phyloP scores from a whole-genome alignment of 2,329 filamentous ascomycete species.

The Mariannaea sp. region DNA sequence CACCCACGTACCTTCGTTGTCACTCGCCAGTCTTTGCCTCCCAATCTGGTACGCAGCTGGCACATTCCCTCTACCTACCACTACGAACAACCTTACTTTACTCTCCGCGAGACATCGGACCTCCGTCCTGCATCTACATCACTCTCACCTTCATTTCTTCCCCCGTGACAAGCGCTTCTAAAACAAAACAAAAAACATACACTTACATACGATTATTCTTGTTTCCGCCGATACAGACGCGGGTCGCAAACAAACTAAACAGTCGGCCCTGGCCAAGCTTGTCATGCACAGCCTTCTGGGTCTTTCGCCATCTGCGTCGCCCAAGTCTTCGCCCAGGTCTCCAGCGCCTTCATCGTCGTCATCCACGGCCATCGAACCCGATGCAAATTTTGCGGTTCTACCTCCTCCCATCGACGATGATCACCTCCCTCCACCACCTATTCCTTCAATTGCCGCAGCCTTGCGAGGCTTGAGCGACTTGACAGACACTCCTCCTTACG shows the following conservation, averaged over 20 bases:
- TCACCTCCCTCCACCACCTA: slow-evolving; percentile 36
- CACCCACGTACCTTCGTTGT: neutral
- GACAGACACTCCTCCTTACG: slow-evolving; percentile 60
- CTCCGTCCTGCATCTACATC: slow-evolving; percentile 16
- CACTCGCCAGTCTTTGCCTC: neutral
- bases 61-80: slow-evolving; percentile 6
- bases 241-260: slow-evolving; percentile 46
- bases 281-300: slow-evolving; percentile 52
- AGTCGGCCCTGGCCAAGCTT: slow-evolving; percentile 50
- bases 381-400: slow-evolving; percentile 42
- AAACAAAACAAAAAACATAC: slow-evolving; percentile 21
- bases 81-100: slow-evolving; percentile 7
- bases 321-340: slow-evolving; percentile 37
- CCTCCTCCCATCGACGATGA: slow-evolving; percentile 45
- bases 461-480: slow-evolving; percentile 50
- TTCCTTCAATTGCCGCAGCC: slow-evolving; percentile 48
- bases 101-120: too few relatives aligned
- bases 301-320: slow-evolving; percentile 37
- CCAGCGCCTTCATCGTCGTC: slow-evolving; percentile 38
- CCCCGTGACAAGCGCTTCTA: slow-evolving; percentile 15
- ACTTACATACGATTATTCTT: slow-evolving; percentile 22
- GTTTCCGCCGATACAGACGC: slow-evolving; percentile 33
- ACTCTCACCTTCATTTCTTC: slow-evolving; percentile 8
- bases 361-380: slow-evolving; percentile 38
- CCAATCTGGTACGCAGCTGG: neutral